These are phyloP conservation scores for Citropsis articulata DNA, from an alignment of 345 rosid genomes.

Conservation along the genomic window DNA sequence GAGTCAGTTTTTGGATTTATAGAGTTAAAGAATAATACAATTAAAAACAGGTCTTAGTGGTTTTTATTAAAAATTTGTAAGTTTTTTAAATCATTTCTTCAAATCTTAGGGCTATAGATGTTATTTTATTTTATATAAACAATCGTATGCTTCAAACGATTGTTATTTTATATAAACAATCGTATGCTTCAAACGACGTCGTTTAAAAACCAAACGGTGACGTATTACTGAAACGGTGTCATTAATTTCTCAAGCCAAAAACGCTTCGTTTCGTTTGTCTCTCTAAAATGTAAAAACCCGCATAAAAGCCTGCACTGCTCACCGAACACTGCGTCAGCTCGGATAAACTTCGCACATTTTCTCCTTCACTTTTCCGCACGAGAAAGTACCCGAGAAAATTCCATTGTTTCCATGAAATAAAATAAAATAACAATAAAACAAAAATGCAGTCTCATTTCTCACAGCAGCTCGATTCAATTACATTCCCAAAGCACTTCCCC, in stretches of 20 bases:
- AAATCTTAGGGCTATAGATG: fast-evolving
- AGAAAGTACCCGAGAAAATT: conserved; percentile 7
- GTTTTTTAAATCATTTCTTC: fast-evolving
- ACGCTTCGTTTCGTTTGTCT: neutral
- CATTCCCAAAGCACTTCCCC: conserved; percentile 22
- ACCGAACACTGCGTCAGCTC: neutral
- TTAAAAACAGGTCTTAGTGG: too few relatives aligned
- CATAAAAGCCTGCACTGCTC: neutral
- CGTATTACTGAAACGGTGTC: neutral
- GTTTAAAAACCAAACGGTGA: too few relatives aligned
- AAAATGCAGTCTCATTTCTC: conserved; percentile 46
- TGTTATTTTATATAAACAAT: too few relatives aligned
- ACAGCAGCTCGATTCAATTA: conserved; percentile 36
- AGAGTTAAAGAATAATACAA: too few relatives aligned
- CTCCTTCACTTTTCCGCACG: conserved; percentile 18
- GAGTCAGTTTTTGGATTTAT: fast-evolving
- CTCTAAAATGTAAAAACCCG: neutral
- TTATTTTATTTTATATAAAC: too few relatives aligned
- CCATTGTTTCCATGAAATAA: conserved; percentile 10
- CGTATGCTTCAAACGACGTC: too few relatives aligned
- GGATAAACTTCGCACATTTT: conserved; percentile 5
- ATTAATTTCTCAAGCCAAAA: neutral
- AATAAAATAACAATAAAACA: neutral
- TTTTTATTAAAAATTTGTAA: too few relatives aligned
- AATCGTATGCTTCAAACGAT: too few relatives aligned